These are phyloP conservation scores for Globisporangium nodosum DNA, from an alignment of 352 stramenopile genomes.

Conservation along the genomic window DNA sequence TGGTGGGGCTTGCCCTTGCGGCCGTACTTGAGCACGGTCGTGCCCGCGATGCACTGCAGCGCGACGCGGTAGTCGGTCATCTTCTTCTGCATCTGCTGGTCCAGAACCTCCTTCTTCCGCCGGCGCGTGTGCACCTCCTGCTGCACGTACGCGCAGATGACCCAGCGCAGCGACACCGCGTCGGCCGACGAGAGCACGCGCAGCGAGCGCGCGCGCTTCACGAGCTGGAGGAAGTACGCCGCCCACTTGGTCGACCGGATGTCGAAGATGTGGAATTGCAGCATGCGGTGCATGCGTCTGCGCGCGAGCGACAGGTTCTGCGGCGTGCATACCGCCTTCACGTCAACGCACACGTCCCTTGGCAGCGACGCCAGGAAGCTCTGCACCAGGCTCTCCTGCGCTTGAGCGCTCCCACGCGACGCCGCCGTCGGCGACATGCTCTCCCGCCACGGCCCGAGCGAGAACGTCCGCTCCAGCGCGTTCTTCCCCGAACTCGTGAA, in stretches of 20 bases:
- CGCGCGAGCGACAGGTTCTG: conserved; percentile 19
- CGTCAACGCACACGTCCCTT: conserved; percentile 38
- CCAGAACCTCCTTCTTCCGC: conserved; percentile 34
- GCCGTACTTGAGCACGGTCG: conserved; percentile 70
- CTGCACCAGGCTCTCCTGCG: conserved; percentile 27
- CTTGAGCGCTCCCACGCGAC: conserved; percentile 8
- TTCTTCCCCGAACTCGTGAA: neutral
- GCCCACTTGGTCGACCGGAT: conserved; percentile 78
- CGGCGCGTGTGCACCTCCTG: conserved; percentile 36
- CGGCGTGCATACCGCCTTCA: conserved; percentile 34
- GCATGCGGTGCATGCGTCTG: conserved; percentile 27
- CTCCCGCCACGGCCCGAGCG: conserved; percentile 11
- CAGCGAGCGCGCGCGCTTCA: conserved; percentile 26
- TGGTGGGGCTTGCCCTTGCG: conserved; percentile 74
- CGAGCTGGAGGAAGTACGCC: conserved; percentile 64
- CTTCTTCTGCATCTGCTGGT: conserved; percentile 61
- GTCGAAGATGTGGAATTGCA: conserved; percentile 60
- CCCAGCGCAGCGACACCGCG: conserved; percentile 56
- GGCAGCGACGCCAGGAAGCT: conserved; percentile 29
- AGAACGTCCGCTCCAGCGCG: conserved; percentile 6
- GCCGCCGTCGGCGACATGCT: neutral
- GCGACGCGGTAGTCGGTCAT: conserved; percentile 84
- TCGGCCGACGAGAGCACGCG: conserved; percentile 23
- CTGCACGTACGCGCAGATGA: conserved; percentile 50
- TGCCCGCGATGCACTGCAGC: conserved; percentile 70